Conservation (phyloP, 2,329 filamentous ascomycete genomes). For the Xylaria hypoxylon region DNA sequence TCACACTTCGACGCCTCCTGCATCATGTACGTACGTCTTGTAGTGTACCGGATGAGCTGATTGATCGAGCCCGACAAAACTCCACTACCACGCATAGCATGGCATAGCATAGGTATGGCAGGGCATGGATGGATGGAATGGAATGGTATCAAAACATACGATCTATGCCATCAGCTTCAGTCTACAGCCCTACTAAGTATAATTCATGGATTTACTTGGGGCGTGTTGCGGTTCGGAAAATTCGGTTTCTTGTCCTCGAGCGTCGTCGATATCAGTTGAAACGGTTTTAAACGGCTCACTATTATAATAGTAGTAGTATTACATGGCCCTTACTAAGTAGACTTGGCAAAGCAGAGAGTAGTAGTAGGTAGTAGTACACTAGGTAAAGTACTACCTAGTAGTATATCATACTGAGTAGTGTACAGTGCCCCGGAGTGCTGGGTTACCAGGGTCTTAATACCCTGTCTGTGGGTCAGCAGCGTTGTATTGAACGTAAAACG, state of each 20-base stretch:
- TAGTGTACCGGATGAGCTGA: slow-evolving; percentile 30
- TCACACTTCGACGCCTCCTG: slow-evolving; percentile 41
- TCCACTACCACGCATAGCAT: slow-evolving; percentile 37
- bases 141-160: slow-evolving; percentile 33
- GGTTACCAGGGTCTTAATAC: slow-evolving; percentile 26
- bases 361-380: neutral
- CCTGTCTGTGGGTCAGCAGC: slow-evolving; percentile 22
- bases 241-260: slow-evolving; percentile 17
- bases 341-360: neutral
- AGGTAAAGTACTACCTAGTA: no score
- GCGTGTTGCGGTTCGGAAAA: slow-evolving; percentile 19
- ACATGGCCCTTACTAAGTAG: neutral
- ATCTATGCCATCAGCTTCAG: slow-evolving; percentile 28
- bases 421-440: slow-evolving; percentile 17
- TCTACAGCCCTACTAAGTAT: neutral
- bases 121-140: slow-evolving; percentile 32
- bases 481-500: slow-evolving; percentile 27
- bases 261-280: neutral
- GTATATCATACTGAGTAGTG: neutral
- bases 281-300: neutral
- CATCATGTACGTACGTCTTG: slow-evolving; percentile 39
- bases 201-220: neutral
- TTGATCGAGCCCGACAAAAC: slow-evolving; percentile 35
- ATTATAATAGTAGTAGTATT: no score
- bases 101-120: slow-evolving; percentile 29